phyloP scores from a whole-genome alignment of 116 monocot genomes.

The Dioscorea cayenensis region DNA sequence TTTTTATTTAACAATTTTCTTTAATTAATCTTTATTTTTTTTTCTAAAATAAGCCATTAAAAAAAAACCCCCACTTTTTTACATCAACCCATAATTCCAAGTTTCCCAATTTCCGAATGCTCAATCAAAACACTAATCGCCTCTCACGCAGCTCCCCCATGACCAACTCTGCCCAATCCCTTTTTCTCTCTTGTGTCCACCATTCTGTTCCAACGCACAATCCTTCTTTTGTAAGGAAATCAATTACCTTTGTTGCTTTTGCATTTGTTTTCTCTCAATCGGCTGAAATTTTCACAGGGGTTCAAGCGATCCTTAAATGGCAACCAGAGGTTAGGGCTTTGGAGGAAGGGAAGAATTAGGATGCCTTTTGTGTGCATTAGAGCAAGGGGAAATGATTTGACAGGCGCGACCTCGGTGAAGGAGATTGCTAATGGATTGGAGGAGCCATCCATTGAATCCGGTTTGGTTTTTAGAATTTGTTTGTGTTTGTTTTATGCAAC shows the following conservation, averaged over 20 bases:
- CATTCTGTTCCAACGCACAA: not conserved
- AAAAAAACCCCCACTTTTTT: too few relatives aligned
- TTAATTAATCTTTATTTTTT: too few relatives aligned
- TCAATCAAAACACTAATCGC: not conserved
- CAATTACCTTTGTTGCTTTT: not conserved
- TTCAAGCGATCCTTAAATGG: not conserved
- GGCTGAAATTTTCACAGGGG: not conserved
- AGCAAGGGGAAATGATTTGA: conserved; percentile 11
- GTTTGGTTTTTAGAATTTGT: not conserved
- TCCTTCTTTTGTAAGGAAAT: not conserved
- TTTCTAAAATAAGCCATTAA: too few relatives aligned
- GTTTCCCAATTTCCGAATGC: too few relatives aligned
- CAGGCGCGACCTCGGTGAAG: conserved; percentile 15
- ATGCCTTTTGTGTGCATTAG: not conserved
- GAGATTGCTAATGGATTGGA: conserved; percentile 27
- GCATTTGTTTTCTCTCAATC: not conserved
- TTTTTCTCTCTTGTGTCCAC: not conserved
- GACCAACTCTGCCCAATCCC: not conserved
- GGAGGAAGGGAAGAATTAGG: not conserved
- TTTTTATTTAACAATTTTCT: too few relatives aligned
- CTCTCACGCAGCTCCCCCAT: not conserved
- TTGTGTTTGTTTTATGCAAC: not conserved
- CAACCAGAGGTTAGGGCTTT: not conserved
- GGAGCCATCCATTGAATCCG: conserved; percentile 1
- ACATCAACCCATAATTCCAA: too few relatives aligned